Evolutionary conservation across 1,139 yeast species (phyloP).

Genomic region (Hemisphaericaspora xylanilytica): DNA sequence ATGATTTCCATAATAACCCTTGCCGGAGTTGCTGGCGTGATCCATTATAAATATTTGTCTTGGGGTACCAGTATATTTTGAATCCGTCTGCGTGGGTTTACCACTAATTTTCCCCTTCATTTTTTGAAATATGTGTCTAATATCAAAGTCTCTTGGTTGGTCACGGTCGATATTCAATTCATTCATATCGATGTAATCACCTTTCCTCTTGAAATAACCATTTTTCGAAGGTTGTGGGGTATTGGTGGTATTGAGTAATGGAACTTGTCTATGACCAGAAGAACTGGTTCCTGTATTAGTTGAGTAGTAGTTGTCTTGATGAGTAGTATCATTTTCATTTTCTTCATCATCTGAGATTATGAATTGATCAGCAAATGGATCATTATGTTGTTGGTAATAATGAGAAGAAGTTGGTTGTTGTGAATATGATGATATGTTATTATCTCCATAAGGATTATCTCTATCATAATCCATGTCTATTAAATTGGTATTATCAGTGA

Average conservation of each 20-base stretch:
- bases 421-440: constrained; percentile 12
- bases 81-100: constrained; percentile 7
- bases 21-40: constrained; percentile 48
- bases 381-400: constrained; percentile 1
- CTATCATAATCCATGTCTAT: constrained; percentile 31
- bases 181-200: constrained; percentile 25
- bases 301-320: constrained; percentile 1
- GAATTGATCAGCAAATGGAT: constrained; percentile 26
- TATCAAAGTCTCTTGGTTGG: constrained; percentile 47
- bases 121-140: constrained; percentile 44
- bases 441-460: constrained; percentile 16
- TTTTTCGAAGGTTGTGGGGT: constrained; percentile 7
- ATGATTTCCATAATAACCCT: constrained; percentile 74
- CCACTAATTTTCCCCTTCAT: constrained; percentile 15
- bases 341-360: constrained; percentile 36
- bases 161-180: constrained; percentile 11
- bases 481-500: constrained; percentile 21
- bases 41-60: constrained; percentile 72
- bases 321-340: constrained; percentile 13
- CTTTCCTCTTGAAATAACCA: constrained; percentile 6
- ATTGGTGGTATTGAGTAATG: constrained; percentile 23
- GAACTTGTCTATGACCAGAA: constrained; percentile 20
- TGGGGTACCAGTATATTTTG: constrained; percentile 34
- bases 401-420: constrained; percentile 6
- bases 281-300: constrained; percentile 6